Conservation (phyloP, 441 rosid genomes). For the Jatropha podagrica region DNA sequence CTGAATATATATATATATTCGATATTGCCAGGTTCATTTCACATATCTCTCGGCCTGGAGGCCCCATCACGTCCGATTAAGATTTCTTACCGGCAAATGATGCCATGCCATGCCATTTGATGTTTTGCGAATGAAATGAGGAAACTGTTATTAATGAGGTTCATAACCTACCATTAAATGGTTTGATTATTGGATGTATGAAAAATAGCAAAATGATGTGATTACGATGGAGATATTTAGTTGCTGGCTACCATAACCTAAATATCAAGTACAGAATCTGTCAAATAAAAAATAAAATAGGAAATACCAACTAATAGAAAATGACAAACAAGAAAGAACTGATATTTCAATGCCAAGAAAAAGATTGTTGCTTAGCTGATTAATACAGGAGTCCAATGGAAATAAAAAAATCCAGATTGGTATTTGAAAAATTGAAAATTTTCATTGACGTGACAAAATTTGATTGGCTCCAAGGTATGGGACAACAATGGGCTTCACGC, state of each 20-base stretch:
- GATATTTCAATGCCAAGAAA: neutral
- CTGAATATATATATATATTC: too few relatives aligned
- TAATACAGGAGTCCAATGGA: neutral
- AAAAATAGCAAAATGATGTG: too few relatives aligned
- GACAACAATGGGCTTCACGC: neutral
- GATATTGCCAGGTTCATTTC: neutral
- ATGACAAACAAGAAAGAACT: neutral
- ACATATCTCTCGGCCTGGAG: neutral
- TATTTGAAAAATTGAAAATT: neutral
- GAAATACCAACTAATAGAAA: neutral
- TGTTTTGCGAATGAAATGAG: neutral
- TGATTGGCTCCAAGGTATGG: neutral
- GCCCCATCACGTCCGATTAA: neutral
- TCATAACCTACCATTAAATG: too few relatives aligned
- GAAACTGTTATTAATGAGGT: too few relatives aligned
- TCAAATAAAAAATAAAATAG: too few relatives aligned
- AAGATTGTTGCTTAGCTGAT: neutral
- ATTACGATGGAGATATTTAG: too few relatives aligned
- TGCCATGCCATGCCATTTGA: too few relatives aligned
- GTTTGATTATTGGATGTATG: too few relatives aligned
- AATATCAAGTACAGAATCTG: too few relatives aligned
- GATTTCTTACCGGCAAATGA: neutral
- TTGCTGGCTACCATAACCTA: too few relatives aligned
- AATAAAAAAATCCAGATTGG: neutral
- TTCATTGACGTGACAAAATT: neutral